Conservation (phyloP, 73 alveolate genomes). For the Paramecium octaurelia region DNA sequence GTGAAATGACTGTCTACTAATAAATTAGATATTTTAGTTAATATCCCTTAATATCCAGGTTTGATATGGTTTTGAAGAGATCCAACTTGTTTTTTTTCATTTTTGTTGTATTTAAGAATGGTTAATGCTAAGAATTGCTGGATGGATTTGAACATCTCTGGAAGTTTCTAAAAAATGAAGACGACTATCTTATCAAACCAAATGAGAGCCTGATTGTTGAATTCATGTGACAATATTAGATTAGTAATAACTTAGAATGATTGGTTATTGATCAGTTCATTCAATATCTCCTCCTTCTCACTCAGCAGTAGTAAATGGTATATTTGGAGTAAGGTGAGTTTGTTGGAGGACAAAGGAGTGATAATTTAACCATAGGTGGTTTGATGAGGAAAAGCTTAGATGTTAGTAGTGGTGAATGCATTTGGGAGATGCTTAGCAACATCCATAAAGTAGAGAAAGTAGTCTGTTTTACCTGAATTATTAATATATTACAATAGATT, state of each 20-base stretch:
- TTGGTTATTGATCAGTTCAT: background rate
- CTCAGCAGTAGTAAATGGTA: background rate
- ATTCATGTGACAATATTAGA: background rate
- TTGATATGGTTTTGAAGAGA: background rate
- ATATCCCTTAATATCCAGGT: conserved; percentile 10
- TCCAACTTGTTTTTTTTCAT: background rate
- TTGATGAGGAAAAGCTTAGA: background rate
- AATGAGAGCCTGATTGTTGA: background rate
- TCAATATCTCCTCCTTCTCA: background rate
- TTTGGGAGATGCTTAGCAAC: background rate
- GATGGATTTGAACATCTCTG: background rate
- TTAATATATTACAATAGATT: background rate
- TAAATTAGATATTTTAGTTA: background rate
- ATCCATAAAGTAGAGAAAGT: background rate
- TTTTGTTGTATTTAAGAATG: background rate
- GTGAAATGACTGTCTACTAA: background rate
- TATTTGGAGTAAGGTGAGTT: background rate
- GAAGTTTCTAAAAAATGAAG: background rate
- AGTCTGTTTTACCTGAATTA: background rate
- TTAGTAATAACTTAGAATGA: background rate
- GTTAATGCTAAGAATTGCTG: background rate
- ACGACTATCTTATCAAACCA: background rate
- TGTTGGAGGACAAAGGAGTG: background rate
- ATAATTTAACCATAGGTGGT: background rate
- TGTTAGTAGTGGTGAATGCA: background rate